These are phyloP conservation scores for Paspalum notatum DNA, from an alignment of 176 grass and related monocot species.

Conservation along the genomic window DNA sequence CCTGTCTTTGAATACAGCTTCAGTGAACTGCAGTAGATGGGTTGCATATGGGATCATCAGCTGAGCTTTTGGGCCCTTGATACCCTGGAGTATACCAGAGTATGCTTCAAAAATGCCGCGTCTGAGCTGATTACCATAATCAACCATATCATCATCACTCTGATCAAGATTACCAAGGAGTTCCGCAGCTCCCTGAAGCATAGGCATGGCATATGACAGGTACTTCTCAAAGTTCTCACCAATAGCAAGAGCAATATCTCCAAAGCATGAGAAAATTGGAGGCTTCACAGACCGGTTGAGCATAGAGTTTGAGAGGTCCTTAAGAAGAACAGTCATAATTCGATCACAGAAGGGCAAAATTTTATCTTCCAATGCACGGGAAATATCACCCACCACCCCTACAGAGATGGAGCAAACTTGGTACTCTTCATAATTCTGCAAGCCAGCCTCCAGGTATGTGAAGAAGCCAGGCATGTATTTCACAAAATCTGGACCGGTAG, in stretches of 20 bases:
- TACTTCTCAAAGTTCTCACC: conserved; percentile 93
- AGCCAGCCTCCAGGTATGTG: conserved; percentile 78
- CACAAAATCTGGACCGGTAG: conserved; percentile 77
- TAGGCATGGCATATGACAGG: conserved; percentile 73
- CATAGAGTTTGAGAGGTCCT: conserved; percentile 80
- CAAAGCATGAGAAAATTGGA: conserved; percentile 85
- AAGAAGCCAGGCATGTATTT: conserved; percentile 90
- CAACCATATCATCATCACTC: conserved; percentile 83
- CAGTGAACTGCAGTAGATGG: conserved; percentile 74
- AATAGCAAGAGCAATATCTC: conserved; percentile 90
- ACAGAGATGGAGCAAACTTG: conserved; percentile 92
- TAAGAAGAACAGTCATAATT: conserved; percentile 88
- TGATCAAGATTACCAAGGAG: conserved; percentile 65
- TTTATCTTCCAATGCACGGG: conserved; percentile 83
- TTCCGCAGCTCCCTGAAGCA: conserved; percentile 82
- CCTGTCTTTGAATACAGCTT: conserved; percentile 68
- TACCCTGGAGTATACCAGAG: conserved; percentile 88
- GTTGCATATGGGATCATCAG: conserved; percentile 76
- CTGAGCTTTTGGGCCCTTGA: conserved; percentile 75
- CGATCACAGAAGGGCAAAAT: conserved; percentile 81
- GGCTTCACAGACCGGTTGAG: conserved; percentile 84
- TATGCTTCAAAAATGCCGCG: conserved; percentile 89
- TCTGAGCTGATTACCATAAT: conserved; percentile 83
- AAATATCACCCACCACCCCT: conserved; percentile 88
- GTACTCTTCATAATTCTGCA: conserved; percentile 89